Conservation (phyloP, 371 early-diverging fungal genomes). For the Gilbertella persicaria region DNA sequence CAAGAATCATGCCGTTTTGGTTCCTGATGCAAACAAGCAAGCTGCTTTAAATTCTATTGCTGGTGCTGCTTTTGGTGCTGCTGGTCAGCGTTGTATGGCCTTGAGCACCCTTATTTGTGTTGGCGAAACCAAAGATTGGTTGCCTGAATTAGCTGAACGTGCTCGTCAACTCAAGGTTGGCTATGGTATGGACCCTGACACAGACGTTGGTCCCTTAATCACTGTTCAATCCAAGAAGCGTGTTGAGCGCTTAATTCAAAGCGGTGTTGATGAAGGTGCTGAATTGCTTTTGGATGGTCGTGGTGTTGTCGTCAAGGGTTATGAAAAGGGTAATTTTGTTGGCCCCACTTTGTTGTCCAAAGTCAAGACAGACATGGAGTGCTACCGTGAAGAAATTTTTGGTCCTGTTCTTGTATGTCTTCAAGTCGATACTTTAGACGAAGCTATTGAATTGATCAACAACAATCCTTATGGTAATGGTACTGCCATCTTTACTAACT, state of each 20-base stretch:
- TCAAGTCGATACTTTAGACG: conserved; percentile 85
- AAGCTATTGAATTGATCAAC: conserved; percentile 92
- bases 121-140: conserved; percentile 85
- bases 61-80: conserved; percentile 97
- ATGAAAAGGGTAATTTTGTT: conserved; percentile 94
- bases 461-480: conserved; percentile 95
- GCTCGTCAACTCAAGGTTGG: conserved; percentile 85
- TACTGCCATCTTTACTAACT: conserved; percentile 93
- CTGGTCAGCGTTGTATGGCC: conserved; percentile 97
- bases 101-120: conserved; percentile 91
- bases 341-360: conserved; percentile 88
- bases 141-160: conserved; percentile 88
- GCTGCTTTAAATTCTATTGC: conserved; percentile 87
- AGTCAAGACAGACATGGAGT: conserved; percentile 84
- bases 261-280: conserved; percentile 91
- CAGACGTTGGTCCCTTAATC: conserved; percentile 94
- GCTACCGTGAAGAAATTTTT: conserved; percentile 97
- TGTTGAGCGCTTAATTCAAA: conserved; percentile 79
- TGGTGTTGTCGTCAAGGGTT: conserved; percentile 65
- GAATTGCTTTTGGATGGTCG: conserved; percentile 89
- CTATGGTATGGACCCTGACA: conserved; percentile 83
- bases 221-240: conserved; percentile 81
- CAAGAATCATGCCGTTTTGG: conserved; percentile 96
- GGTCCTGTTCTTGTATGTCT: conserved; percentile 92
- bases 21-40: conserved; percentile 92